phyloP scores from a whole-genome alignment of 2,329 filamentous ascomycete species.

The Trichophyton schoenleinii region DNA sequence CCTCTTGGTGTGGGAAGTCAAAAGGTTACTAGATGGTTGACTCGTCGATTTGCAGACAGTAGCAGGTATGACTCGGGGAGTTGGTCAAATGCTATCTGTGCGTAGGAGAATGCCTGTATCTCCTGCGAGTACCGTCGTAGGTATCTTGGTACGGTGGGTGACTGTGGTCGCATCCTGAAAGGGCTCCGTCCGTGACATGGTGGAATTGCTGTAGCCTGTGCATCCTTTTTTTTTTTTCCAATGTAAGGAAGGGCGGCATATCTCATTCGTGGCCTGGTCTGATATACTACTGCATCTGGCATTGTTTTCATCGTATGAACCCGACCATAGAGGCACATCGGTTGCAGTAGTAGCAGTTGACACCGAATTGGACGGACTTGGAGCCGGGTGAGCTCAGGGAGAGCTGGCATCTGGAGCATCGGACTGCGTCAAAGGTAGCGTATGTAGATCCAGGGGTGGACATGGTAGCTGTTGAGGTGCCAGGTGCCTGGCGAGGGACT shows the following conservation, averaged over 20 bases:
- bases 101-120: neutral
- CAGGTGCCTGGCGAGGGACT: conserved; percentile 22
- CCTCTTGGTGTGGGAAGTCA: too few species aligned
- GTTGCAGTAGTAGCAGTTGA: conserved; percentile 39
- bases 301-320: conserved; percentile 25
- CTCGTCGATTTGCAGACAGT: neutral
- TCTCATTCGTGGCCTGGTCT: neutral
- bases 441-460: conserved; percentile 16
- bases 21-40: neutral
- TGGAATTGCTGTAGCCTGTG: too few species aligned
- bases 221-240: too few species aligned
- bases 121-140: neutral
- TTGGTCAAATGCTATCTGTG: neutral
- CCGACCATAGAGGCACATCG: conserved; percentile 35
- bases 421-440: conserved; percentile 21
- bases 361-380: conserved; percentile 34
- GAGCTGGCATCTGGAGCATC: conserved; percentile 38
- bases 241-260: neutral
- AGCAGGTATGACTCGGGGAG: neutral
- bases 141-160: neutral
- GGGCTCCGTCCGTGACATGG: too few species aligned
- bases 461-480: conserved; percentile 15
- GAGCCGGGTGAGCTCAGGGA: conserved; percentile 31
- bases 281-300: too few species aligned
- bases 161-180: neutral